Evolutionary conservation across 2,329 filamentous ascomycete species (phyloP).

Genomic region (Pseudopithomyces chartarum): DNA sequence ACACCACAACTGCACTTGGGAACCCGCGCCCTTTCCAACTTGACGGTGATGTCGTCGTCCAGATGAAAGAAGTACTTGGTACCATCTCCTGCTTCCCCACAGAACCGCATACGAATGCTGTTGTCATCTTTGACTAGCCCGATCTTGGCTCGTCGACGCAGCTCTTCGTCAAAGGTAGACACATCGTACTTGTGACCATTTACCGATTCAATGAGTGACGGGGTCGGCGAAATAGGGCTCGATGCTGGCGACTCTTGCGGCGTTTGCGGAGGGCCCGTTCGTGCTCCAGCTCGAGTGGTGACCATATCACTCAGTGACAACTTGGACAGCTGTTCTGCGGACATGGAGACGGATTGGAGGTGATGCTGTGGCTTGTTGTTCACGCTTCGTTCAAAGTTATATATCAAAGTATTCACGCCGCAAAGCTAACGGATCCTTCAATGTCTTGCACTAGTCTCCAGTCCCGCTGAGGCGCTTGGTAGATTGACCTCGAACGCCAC

Average conservation of each 20-base stretch:
- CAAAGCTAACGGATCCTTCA: conserved; percentile 32
- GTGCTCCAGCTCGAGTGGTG: conserved; percentile 42
- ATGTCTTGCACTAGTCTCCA: conserved; percentile 26
- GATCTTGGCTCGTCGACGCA: conserved; percentile 35
- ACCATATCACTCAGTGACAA: conserved; percentile 47
- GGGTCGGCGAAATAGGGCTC: conserved; percentile 34
- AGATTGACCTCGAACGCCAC: conserved; percentile 37
- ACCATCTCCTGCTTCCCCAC: conserved; percentile 30
- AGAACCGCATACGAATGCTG: conserved; percentile 44
- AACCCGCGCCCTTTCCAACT: conserved; percentile 30
- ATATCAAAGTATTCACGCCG: conserved; percentile 39
- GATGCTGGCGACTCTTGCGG: conserved; percentile 20
- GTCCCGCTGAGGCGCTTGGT: conserved; percentile 37
- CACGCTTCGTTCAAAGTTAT: conserved; percentile 28
- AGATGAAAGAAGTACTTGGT: conserved; percentile 39
- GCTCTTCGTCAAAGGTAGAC: conserved; percentile 34
- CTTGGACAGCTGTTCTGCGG: conserved; percentile 42
- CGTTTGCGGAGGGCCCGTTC: conserved; percentile 18
- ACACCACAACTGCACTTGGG: conserved; percentile 43
- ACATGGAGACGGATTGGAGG: conserved; percentile 35
- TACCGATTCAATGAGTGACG: conserved; percentile 39
- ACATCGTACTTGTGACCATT: conserved; percentile 43
- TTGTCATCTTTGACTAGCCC: conserved; percentile 36
- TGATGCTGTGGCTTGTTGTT: conserved; percentile 16
- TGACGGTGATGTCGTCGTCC: conserved; percentile 42